These are phyloP conservation scores for Schoenoplectus tabernaemontani DNA, from an alignment of 202 grass and related monocot species.

Conservation along the genomic window DNA sequence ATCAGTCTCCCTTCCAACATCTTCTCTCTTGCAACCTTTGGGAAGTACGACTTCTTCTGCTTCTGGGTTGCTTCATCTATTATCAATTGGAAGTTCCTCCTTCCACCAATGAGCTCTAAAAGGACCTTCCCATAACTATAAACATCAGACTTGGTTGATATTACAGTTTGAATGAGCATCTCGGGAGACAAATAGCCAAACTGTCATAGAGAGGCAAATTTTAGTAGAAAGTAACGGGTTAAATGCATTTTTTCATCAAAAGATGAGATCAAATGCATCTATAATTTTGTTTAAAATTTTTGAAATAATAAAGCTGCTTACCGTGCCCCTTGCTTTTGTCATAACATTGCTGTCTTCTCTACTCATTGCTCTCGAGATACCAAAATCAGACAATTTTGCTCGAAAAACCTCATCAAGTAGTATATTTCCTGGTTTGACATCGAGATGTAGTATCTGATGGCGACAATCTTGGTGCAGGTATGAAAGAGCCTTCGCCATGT, in stretches of 20 bases:
- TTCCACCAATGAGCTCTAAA: conserved; percentile 43
- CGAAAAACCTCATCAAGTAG: conserved; percentile 37
- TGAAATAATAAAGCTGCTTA: not conserved
- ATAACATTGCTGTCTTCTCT: conserved; percentile 34
- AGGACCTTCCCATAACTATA: conserved; percentile 58
- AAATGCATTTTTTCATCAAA: not conserved
- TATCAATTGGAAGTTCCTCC: conserved; percentile 25
- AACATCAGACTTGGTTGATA: conserved; percentile 48
- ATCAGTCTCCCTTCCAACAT: conserved; percentile 19
- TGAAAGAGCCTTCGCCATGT: conserved; percentile 43
- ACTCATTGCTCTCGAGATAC: conserved; percentile 44
- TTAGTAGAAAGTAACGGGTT: not conserved
- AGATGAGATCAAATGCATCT: too few relatives aligned
- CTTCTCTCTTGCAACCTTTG: conserved; percentile 26
- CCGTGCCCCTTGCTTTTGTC: conserved; percentile 36
- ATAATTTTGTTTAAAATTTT: not conserved
- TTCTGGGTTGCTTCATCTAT: not conserved
- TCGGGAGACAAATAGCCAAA: conserved; percentile 48
- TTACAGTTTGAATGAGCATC: conserved; percentile 25
- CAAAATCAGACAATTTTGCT: conserved; percentile 49
- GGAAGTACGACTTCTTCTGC: conserved; percentile 20
- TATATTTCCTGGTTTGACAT: conserved; percentile 66
- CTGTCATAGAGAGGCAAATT: not conserved
- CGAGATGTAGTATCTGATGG: conserved; percentile 43
- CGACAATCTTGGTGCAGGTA: conserved; percentile 58